These are phyloP conservation scores for Zygoascus meyerae DNA, from an alignment of 1,139 yeast genomes.

Conservation along the genomic window DNA sequence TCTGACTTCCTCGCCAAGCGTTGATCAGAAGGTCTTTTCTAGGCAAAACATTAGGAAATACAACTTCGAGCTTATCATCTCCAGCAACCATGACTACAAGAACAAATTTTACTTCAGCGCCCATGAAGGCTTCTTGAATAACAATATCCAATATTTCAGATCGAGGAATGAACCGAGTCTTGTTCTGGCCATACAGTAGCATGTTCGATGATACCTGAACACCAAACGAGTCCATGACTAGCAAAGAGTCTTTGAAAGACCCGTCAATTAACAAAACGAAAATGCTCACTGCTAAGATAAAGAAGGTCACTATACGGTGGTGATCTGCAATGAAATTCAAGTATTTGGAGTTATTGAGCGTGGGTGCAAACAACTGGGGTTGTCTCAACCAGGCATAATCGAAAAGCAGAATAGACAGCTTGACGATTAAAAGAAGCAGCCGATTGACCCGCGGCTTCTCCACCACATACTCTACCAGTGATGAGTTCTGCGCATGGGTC, in stretches of 20 bases:
- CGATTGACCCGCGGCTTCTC: slow-evolving; percentile 9
- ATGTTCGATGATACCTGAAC: slow-evolving; percentile 28
- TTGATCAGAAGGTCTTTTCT: slow-evolving; percentile 22
- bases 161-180: slow-evolving; percentile 41
- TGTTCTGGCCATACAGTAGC: slow-evolving; percentile 18
- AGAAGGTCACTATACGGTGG: slow-evolving; percentile 1
- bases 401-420: slow-evolving; percentile 6
- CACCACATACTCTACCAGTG: slow-evolving; percentile 22
- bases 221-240: slow-evolving; percentile 30
- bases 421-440: slow-evolving; percentile 1
- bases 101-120: slow-evolving; percentile 50
- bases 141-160: slow-evolving; percentile 48
- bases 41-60: slow-evolving; percentile 41
- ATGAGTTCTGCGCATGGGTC: slow-evolving; percentile 19
- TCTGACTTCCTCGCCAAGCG: slow-evolving; percentile 22
- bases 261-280: slow-evolving; percentile 15
- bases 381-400: slow-evolving; percentile 1
- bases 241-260: slow-evolving; percentile 19
- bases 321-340: neutral
- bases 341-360: neutral
- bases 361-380: neutral
- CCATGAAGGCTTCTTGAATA: slow-evolving; percentile 55
- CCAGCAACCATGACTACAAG: slow-evolving; percentile 45
- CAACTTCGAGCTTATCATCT: slow-evolving; percentile 36
- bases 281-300: slow-evolving; percentile 5